Percentiles rank a stretch among this genome's conserved stretches.
phyloP scores from a whole-genome alignment of 257 asterid genomes.

The Striga asiatica region DNA sequence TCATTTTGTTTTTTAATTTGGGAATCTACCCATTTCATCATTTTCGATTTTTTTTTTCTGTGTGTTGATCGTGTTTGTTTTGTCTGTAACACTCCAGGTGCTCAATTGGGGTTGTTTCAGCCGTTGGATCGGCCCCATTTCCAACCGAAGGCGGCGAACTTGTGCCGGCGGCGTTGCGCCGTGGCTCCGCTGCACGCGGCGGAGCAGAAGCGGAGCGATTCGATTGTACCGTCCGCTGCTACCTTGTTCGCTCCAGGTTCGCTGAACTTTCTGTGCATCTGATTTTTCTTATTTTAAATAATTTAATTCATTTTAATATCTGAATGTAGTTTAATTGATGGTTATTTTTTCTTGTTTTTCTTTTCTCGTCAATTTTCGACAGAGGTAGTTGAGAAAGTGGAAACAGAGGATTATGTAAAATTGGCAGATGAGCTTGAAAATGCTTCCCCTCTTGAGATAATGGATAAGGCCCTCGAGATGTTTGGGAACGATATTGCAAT shows the following conservation, averaged over 20 bases:
- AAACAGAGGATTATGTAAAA: constrained; percentile 34
- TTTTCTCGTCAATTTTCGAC: constrained; percentile 6
- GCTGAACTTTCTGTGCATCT: background rate
- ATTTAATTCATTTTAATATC: background rate
- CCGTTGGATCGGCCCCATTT: constrained; percentile 32
- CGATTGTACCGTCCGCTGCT: constrained; percentile 31
- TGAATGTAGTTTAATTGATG: constrained; percentile 9
- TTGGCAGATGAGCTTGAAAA: constrained; percentile 36
- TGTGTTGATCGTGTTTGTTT: background rate
- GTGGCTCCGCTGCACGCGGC: constrained; percentile 26
- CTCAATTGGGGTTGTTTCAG: constrained; percentile 33
- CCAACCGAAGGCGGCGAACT: constrained; percentile 19
- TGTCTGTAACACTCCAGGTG: constrained; percentile 7
- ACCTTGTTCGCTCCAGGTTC: constrained; percentile 26
- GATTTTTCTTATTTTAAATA: background rate
- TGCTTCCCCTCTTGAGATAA: constrained; percentile 56
- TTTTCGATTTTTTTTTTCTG: background rate
- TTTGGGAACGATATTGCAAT: constrained; percentile 54
- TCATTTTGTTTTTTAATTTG: background rate
- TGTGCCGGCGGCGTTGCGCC: constrained; percentile 24
- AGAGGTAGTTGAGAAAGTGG: constrained; percentile 30
- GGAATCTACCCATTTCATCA: background rate
- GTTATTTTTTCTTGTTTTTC: background rate
- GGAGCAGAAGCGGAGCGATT: constrained; percentile 27
- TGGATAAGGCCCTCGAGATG: constrained; percentile 48